Evolutionary conservation across 139 green algal species (phyloP), one percentile per base, ranked within the genome.

Genomic region (Chlorella sorokiniana): DNA sequence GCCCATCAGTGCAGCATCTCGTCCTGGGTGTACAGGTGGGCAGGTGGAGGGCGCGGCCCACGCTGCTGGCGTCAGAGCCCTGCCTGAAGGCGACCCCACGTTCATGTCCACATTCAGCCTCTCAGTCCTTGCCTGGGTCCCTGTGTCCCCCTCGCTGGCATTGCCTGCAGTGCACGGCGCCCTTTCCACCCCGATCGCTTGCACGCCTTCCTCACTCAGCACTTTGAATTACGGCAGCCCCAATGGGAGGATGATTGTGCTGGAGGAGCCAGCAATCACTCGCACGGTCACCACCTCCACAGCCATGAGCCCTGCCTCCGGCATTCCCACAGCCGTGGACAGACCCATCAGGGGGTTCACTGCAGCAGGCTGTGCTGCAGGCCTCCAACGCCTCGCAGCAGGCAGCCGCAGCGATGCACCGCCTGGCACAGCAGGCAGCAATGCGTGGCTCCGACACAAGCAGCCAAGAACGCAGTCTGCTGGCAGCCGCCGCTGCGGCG

Each of bases 111-210:
- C 48, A 11, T 25, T 56, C 48, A 56, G 14, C 48, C 48, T 56
- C 14, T 16, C 48, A 25, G 48, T 56, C 48, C 11, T 16, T 16
- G 14, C 48, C 11, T 16, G 11, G 48, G n/a, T n/a, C n/a, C n/a
- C n/a, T n/a, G n/a, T n/a, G n/a, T n/a, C n/a, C n/a, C n/a, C n/a
- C 33, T 10, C 73, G 90, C 37, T 73, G 93, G 25, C 41, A 93
- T 92, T 64, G 88, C 94, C 31, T 97, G 93, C 84, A 70, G 83
- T 51, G 56, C 90, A 1, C 81, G 87, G 40, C 83, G 78, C 52
- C 91, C 93, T 73, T 97, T 97, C 85, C 94, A 97, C 86, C 94
- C 94, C n/a, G 59, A 38, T 3, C 75, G 91, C n/a, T 79, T 97
- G 40, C 83, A 92, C 69, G 76, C 76, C 14, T 91, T 94, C 67